phyloP scores from a whole-genome alignment of 257 asterid genomes.

The Solanum chilense region DNA sequence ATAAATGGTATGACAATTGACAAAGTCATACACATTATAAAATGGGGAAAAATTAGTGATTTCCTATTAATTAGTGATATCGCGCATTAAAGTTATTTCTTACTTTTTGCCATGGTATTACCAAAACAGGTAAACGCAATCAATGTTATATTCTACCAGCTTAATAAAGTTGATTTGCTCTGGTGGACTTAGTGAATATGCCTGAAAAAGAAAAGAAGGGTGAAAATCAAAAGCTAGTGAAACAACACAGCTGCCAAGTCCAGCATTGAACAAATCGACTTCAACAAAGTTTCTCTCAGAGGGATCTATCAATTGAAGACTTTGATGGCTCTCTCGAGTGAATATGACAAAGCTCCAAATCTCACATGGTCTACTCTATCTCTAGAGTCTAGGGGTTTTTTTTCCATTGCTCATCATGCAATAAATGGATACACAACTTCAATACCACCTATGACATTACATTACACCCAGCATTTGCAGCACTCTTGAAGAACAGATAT shows the following conservation, averaged over 20 bases:
- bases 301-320: slow-evolving; percentile 53
- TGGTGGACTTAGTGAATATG: slow-evolving; percentile 60
- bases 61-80: background rate
- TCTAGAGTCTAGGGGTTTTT: slow-evolving; percentile 47
- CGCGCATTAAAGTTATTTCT: background rate
- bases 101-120: background rate
- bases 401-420: slow-evolving; percentile 69
- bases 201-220: slow-evolving; percentile 67
- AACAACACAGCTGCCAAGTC: slow-evolving; percentile 44
- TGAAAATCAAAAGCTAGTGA: slow-evolving; percentile 53
- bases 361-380: slow-evolving; percentile 2
- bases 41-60: background rate
- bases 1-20: background rate
- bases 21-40: background rate
- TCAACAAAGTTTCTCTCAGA: slow-evolving; percentile 38
- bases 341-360: background rate
- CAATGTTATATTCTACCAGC: background rate
- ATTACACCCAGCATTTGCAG: slow-evolving; percentile 42
- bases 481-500: slow-evolving; percentile 33
- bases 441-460: slow-evolving; percentile 47
- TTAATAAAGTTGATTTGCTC: slow-evolving; percentile 12
- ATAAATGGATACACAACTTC: slow-evolving; percentile 45
- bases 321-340: slow-evolving; percentile 59
- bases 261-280: slow-evolving; percentile 43
- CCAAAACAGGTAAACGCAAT: background rate